A percentile compares a stretch with the other conserved stretches of the same genome.
phyloP scores from a whole-genome alignment of 2,329 filamentous ascomycete species.

The Tolypocladium nubicola region DNA sequence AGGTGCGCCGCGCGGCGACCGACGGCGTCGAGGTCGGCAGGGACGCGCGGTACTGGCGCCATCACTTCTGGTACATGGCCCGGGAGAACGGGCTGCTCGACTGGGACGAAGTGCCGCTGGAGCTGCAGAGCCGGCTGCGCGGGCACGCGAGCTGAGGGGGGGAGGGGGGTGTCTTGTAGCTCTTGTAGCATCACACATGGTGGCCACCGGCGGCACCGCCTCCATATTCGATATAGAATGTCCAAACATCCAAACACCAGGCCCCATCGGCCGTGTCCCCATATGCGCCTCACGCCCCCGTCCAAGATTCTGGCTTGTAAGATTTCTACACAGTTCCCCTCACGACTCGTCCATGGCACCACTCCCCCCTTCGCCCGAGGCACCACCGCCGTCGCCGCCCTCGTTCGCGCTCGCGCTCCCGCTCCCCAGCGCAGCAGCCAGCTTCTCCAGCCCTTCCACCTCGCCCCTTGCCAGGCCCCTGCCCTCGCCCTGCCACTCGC shows the following conservation, averaged over 20 bases:
- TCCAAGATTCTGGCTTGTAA: background rate
- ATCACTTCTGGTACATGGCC: conserved; percentile 40
- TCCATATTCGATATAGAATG: no score
- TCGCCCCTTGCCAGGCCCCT: conserved; percentile 38
- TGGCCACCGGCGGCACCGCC: background rate
- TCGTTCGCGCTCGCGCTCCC: background rate
- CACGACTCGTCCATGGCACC: background rate
- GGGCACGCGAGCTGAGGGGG: background rate
- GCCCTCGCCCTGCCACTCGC: conserved; percentile 51
- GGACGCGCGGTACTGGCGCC: conserved; percentile 29
- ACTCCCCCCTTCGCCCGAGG: conserved; percentile 4
- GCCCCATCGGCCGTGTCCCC: background rate
- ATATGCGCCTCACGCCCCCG: background rate
- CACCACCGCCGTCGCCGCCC: background rate
- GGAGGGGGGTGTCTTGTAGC: background rate
- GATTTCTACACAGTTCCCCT: background rate
- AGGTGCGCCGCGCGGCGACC: conserved; percentile 11
- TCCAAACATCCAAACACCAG: background rate
- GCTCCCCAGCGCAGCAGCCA: conserved; percentile 33
- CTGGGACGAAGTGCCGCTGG: conserved; percentile 9
- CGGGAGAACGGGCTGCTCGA: conserved; percentile 26
- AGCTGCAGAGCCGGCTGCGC: conserved; percentile 7
- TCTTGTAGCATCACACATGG: background rate
- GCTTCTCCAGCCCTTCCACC: conserved; percentile 45
- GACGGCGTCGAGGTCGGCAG: conserved; percentile 3